These are phyloP conservation scores for Neurospora terricola DNA, from an alignment of 495 filamentous ascomycete genomes.

Conservation along the genomic window DNA sequence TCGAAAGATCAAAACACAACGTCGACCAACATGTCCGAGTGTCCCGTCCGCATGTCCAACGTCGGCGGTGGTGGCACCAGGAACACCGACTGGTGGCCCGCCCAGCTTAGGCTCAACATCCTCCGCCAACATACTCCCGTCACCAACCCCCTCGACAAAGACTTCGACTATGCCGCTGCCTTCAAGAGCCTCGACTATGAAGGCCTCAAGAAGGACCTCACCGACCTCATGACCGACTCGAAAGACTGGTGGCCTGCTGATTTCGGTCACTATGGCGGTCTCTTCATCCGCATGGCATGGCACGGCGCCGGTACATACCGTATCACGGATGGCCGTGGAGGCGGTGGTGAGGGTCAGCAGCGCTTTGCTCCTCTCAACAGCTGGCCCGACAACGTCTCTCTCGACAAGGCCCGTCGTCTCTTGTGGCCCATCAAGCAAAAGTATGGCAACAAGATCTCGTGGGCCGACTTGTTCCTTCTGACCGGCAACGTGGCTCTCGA, in stretches of 20 bases:
- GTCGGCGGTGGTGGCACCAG: constrained; percentile 51
- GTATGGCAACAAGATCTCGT: constrained; percentile 71
- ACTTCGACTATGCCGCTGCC: constrained; percentile 58
- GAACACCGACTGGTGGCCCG: constrained; percentile 63
- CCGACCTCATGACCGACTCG: constrained; percentile 59
- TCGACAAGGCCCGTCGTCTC: constrained; percentile 69
- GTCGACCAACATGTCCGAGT: constrained; percentile 23
- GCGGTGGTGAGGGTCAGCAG: constrained; percentile 61
- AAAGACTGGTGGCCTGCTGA: constrained; percentile 71
- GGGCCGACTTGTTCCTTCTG: constrained; percentile 59
- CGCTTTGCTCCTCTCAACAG: constrained; percentile 69
- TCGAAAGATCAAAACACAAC: neutral
- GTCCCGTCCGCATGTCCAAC: constrained; percentile 44
- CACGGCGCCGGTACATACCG: constrained; percentile 68
- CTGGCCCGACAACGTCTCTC: constrained; percentile 67
- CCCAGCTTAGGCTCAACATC: constrained; percentile 53
- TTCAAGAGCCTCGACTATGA: constrained; percentile 64
- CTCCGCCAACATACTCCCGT: constrained; percentile 56
- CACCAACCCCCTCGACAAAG: constrained; percentile 48
- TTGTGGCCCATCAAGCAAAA: constrained; percentile 75
- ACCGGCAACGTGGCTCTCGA: constrained; percentile 67
- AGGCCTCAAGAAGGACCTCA: constrained; percentile 59
- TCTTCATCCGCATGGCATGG: constrained; percentile 72
- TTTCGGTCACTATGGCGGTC: constrained; percentile 67
- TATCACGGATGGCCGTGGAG: constrained; percentile 60